A percentile compares a stretch with the other conserved stretches of the same genome.
phyloP scores from a whole-genome alignment of 257 asterid species.

The Eucommia ulmoides region DNA sequence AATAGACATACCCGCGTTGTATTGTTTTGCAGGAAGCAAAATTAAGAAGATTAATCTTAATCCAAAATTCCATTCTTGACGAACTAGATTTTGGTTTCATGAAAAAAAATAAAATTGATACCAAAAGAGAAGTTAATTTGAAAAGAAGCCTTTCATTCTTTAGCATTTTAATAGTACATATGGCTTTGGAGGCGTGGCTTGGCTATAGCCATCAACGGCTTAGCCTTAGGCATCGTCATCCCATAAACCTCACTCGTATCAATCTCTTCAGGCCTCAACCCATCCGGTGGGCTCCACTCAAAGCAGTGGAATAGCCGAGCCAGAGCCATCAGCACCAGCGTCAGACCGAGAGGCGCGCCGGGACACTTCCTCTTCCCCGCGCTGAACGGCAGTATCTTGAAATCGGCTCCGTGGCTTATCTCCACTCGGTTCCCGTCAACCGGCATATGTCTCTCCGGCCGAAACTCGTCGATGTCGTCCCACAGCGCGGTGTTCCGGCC shows the following conservation, averaged over 20 bases:
- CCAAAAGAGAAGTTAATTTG: no score
- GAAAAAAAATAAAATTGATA: no score
- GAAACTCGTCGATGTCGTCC: slow-evolving; percentile 56
- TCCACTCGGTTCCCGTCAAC: slow-evolving; percentile 61
- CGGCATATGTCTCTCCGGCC: slow-evolving; percentile 68
- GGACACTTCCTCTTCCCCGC: slow-evolving; percentile 94
- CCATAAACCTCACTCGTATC: slow-evolving; percentile 91
- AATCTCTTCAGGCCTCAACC: slow-evolving; percentile 41
- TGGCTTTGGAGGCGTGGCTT: slow-evolving; percentile 50
- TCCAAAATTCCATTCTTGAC: no score
- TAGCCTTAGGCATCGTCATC: slow-evolving; percentile 92
- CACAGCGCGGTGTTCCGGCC: slow-evolving; percentile 76
- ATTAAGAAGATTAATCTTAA: no score
- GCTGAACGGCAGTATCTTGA: slow-evolving; percentile 82
- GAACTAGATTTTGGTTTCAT: no score
- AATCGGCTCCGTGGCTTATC: slow-evolving; percentile 90
- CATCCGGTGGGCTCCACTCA: slow-evolving; percentile 61
- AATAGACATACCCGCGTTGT: no score
- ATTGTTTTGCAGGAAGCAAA: no score
- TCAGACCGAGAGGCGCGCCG: slow-evolving; percentile 94
- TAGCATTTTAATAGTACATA: slow-evolving; percentile 36
- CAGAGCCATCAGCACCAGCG: slow-evolving; percentile 74
- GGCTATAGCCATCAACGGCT: slow-evolving; percentile 49
- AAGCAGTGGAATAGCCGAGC: slow-evolving; percentile 77
- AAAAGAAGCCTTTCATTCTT: no score